Evolutionary conservation across 495 filamentous ascomycete genomes (phyloP).

Genomic region (Penicillium dipodomyicola): DNA sequence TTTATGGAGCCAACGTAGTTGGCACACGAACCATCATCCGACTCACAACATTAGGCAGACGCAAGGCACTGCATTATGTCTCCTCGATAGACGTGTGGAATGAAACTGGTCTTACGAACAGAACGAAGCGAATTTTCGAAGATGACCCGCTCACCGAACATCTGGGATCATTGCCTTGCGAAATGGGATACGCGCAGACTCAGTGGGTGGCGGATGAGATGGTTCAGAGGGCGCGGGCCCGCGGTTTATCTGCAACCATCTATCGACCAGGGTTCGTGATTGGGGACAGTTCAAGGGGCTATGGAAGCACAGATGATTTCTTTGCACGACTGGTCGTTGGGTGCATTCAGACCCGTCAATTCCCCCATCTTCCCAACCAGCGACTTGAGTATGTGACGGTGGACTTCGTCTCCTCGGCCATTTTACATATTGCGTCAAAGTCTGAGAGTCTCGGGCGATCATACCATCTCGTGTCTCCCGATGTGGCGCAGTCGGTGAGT

Average conservation of each 20-base stretch:
- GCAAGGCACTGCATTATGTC: constrained; percentile 26
- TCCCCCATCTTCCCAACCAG: constrained; percentile 17
- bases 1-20: constrained; percentile 19
- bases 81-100: constrained; percentile 20
- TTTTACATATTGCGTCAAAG: constrained; percentile 18
- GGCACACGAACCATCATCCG: constrained; percentile 19
- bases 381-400: constrained; percentile 18
- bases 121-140: constrained; percentile 11
- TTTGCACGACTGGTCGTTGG: constrained; percentile 21
- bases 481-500: constrained; percentile 8
- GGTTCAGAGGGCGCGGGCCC: constrained; percentile 13
- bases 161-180: constrained; percentile 13
- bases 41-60: constrained; percentile 13
- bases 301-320: constrained; percentile 28
- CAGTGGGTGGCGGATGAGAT: constrained; percentile 26
- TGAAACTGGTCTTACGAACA: constrained; percentile 7
- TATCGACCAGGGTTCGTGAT: constrained; percentile 28
- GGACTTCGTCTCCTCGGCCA: constrained; percentile 20
- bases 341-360: constrained; percentile 19
- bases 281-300: constrained; percentile 19
- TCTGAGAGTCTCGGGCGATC: constrained; percentile 12
- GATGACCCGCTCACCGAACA: constrained; percentile 14
- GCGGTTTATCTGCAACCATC: constrained; percentile 21
- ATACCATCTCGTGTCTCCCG: constrained; percentile 2
- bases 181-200: constrained; percentile 26